Base-by-base conservation (phyloP, 495 filamentous ascomycete species). In the Xylaria venustula region DNA sequence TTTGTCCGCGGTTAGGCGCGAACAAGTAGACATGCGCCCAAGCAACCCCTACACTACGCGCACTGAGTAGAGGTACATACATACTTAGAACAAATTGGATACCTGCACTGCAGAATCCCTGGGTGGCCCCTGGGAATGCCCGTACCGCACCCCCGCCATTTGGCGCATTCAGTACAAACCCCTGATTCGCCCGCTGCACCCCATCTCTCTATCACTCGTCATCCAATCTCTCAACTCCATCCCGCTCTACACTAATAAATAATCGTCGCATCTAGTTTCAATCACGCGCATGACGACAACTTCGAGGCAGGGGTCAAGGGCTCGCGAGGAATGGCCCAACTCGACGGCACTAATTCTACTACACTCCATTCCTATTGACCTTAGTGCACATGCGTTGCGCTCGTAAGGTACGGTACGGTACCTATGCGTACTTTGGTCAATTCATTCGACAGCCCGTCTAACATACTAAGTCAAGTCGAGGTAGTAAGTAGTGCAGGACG, bases 1-100 rank as follows among this genome's bases (percentile, higher is more conserved):
- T 47, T 61, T 61, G 59, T 53, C 59, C 59, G 59, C 34, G 50
- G 42, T 55, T 53, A 55, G 30, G 40, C 48, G 47, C 48, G 55
- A 58, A 49, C 5, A 46, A 34, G 4, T 22, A 22, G n/a, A 25
- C 23, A 56, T 23, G 23, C 51, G 36, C 34, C 50, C 51, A 19
- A 54, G 51, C 51, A 54, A 20, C 36, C 36, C 36, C n/a, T n/a
- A n/a, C n/a, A n/a, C n/a, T n/a, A n/a, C n/a, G n/a, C n/a, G n/a
- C n/a, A n/a, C n/a, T n/a, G n/a, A n/a, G n/a, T n/a, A n/a, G n/a
- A n/a, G n/a, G n/a, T n/a, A n/a, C n/a, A n/a, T n/a, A n/a, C n/a
- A n/a, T n/a, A n/a, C n/a, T n/a, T n/a, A n/a, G n/a, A n/a, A n/a
- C n/a, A n/a, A n/a, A n/a, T n/a, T n/a, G n/a, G n/a, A n/a, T n/a